Evolutionary conservation across 257 asterid genomes (phyloP).

Genomic region (Avicennia marina): DNA sequence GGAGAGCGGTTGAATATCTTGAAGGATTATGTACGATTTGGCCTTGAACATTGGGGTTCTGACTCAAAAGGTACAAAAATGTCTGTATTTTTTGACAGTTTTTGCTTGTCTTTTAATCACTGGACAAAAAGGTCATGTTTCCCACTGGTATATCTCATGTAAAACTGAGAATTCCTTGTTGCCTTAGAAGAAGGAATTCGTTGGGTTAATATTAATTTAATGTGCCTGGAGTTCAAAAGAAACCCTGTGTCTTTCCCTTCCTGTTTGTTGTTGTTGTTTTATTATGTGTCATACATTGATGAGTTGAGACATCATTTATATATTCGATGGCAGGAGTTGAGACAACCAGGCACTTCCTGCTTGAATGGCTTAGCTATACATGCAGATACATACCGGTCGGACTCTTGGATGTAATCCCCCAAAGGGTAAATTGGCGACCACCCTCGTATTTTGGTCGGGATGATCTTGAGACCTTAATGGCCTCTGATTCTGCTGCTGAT

Average conservation of each 20-base stretch:
- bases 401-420: slow-evolving; percentile 77
- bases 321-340: slow-evolving; percentile 69
- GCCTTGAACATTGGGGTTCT: slow-evolving; percentile 98
- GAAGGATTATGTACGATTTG: slow-evolving; percentile 76
- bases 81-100: background rate
- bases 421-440: slow-evolving; percentile 76
- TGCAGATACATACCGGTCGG: slow-evolving; percentile 91
- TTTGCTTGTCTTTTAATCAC: background rate
- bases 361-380: slow-evolving; percentile 89
- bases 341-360: slow-evolving; percentile 85
- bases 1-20: slow-evolving; percentile 70
- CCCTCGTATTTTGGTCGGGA: slow-evolving; percentile 87
- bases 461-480: slow-evolving; percentile 93
- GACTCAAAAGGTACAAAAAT: slow-evolving; percentile 71
- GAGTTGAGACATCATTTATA: no score
- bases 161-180: no score
- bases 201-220: no score
- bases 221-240: no score
- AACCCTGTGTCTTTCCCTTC: no score
- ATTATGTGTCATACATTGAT: no score
- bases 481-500: slow-evolving; percentile 97
- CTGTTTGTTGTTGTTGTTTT: no score
- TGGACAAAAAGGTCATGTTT: background rate
- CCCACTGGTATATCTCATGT: no score
- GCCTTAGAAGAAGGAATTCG: no score